Evolutionary conservation across 202 grass and related monocot species (phyloP).

Genomic region (Alloteropsis angusta): DNA sequence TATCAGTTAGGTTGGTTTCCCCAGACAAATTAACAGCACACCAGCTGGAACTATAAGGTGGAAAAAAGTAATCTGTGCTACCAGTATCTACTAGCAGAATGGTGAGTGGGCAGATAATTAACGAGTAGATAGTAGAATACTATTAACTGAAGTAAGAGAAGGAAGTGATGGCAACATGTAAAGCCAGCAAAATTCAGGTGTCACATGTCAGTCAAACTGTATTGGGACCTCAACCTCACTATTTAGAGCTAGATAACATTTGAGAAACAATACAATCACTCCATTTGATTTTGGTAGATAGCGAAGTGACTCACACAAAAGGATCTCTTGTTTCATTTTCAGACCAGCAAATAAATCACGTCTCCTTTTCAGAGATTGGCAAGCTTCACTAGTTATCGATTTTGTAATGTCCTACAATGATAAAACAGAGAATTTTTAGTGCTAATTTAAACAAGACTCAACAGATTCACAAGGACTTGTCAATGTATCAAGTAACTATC

Average conservation of each 20-base stretch:
- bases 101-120: background rate
- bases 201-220: background rate
- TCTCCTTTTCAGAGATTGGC: slow-evolving; percentile 78
- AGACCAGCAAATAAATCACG: slow-evolving; percentile 82
- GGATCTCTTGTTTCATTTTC: slow-evolving; percentile 90
- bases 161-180: background rate
- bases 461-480: background rate
- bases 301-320: slow-evolving; percentile 73
- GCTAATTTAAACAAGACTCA: slow-evolving; percentile 9
- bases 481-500: background rate
- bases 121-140: background rate
- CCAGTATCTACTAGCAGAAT: slow-evolving; percentile 1
- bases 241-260: slow-evolving; percentile 6
- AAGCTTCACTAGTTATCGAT: slow-evolving; percentile 73
- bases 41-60: background rate
- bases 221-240: background rate
- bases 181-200: background rate
- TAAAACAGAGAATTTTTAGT: slow-evolving; percentile 33
- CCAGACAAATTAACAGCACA: slow-evolving; percentile 2
- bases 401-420: slow-evolving; percentile 85
- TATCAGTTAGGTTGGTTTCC: background rate
- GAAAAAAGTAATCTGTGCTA: background rate
- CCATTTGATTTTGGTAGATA: slow-evolving; percentile 10
- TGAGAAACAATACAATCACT: slow-evolving; percentile 7
- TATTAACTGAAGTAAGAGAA: background rate